Percentiles rank a stretch among this genome's conserved stretches.
These are phyloP conservation scores for Agastache rugosa DNA, from an alignment of 257 asterid species.

Conservation along the genomic window DNA sequence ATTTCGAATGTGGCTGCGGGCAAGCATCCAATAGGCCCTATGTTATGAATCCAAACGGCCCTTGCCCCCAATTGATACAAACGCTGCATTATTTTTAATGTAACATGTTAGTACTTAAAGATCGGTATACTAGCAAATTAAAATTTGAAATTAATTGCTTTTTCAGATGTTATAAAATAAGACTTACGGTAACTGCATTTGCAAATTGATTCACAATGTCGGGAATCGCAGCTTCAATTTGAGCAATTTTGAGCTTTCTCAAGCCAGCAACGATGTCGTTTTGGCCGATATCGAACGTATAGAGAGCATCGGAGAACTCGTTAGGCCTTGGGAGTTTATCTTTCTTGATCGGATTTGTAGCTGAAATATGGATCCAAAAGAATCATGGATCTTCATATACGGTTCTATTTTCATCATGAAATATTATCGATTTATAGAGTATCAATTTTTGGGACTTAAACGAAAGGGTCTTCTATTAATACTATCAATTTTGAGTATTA, in stretches of 20 bases:
- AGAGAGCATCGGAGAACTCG: constrained; percentile 54
- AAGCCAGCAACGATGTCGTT: constrained; percentile 48
- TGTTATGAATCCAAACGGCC: constrained; percentile 61
- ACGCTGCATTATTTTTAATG: constrained; percentile 35
- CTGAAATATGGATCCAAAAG: constrained; percentile 30
- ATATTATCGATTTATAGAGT: too few relatives aligned
- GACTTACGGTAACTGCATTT: constrained; percentile 45
- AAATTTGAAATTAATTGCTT: neutral
- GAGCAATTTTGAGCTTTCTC: constrained; percentile 35
- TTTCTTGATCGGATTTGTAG: constrained; percentile 25
- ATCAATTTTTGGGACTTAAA: too few relatives aligned
- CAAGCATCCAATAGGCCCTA: constrained; percentile 59
- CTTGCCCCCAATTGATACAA: constrained; percentile 55
- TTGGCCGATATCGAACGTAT: constrained; percentile 62
- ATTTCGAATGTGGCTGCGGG: constrained; percentile 38
- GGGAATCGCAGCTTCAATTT: constrained; percentile 43
- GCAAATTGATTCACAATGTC: constrained; percentile 48
- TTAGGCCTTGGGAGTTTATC: constrained; percentile 44
- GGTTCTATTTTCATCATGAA: neutral
- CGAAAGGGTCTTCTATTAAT: too few relatives aligned
- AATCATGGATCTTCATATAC: neutral
- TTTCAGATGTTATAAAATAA: neutral
- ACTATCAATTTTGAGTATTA: too few relatives aligned
- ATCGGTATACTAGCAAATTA: too few relatives aligned
- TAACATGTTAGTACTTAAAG: neutral